A percentile compares a stretch with the other conserved stretches of the same genome.
These are phyloP conservation scores for Spathaspora passalidarum DNA, from an alignment of 805 yeast species.

Conservation along the genomic window DNA sequence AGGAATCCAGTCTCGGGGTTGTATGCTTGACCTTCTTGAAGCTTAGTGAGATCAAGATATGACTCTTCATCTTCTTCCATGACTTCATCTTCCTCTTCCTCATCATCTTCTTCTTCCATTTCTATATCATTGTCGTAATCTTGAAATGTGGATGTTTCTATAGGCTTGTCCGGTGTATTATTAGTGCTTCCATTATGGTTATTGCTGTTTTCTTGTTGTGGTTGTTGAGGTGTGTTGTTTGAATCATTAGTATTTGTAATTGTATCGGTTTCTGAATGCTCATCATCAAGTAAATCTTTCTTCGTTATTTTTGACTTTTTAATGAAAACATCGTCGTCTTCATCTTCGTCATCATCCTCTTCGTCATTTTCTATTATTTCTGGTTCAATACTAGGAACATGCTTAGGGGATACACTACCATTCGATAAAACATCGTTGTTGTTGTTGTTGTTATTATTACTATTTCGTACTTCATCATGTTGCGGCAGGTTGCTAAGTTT, in stretches of 20 bases:
- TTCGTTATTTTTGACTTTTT: conserved; percentile 8
- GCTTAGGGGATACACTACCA: background rate
- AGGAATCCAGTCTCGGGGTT: conserved; percentile 62
- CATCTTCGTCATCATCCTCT: conserved; percentile 5
- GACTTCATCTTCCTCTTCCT: conserved; percentile 6
- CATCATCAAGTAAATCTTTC: conserved; percentile 29
- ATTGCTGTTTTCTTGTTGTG: background rate
- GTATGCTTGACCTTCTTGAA: conserved; percentile 71
- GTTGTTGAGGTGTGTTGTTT: conserved; percentile 15
- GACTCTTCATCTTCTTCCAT: conserved; percentile 14
- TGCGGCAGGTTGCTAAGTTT: background rate
- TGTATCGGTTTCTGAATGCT: conserved; percentile 41
- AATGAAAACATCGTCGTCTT: conserved; percentile 2
- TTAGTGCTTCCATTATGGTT: background rate
- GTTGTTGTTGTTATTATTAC: background rate
- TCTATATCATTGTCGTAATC: background rate
- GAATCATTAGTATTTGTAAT: conserved; percentile 37
- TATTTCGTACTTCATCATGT: background rate
- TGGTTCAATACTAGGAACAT: background rate
- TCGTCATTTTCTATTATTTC: conserved; percentile 2
- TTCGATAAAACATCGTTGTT: background rate
- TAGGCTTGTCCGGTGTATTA: background rate
- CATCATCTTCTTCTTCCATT: conserved; percentile 4
- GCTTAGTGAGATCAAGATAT: conserved; percentile 24
- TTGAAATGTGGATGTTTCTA: too few relatives aligned